These are phyloP conservation scores for Gnetum montanum DNA, from an alignment of 75 land plant genomes.

Conservation along the genomic window DNA sequence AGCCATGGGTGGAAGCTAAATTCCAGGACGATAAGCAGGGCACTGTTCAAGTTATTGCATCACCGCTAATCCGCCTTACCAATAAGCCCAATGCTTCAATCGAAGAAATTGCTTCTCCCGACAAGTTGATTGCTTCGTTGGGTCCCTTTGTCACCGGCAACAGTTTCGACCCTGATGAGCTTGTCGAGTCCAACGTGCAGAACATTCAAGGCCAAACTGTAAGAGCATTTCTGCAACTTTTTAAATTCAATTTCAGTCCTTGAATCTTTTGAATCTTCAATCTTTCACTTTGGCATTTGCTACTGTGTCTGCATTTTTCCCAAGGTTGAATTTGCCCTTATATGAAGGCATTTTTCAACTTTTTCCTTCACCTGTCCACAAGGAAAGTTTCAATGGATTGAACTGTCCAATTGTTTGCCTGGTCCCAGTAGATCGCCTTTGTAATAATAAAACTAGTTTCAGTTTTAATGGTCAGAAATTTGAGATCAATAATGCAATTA, in stretches of 20 bases:
- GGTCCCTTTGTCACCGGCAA: conserved; percentile 99
- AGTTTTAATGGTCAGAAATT: no score
- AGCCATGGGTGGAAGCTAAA: conserved; percentile 98
- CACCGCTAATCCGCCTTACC: conserved; percentile 94
- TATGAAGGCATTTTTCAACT: no score
- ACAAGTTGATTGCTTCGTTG: conserved; percentile 83
- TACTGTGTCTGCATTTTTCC: no score
- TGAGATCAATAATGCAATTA: no score
- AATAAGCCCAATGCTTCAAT: conserved; percentile 92
- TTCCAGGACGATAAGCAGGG: conserved; percentile 91
- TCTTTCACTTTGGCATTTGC: no score
- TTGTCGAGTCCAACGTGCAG: conserved; percentile 70
- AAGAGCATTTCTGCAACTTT: conserved; percentile 12
- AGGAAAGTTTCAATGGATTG: no score
- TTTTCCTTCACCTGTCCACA: no score
- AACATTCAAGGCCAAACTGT: conserved; percentile 64
- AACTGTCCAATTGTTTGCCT: no score
- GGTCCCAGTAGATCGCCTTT: no score
- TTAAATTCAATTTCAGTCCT: background rate
- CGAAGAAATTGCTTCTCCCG: conserved; percentile 93
- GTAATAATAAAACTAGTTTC: no score
- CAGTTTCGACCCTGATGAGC: conserved; percentile 86
- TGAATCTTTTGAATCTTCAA: background rate
- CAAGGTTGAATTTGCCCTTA: no score
- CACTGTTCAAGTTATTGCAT: conserved; percentile 83